These are phyloP conservation scores for Colletotrichum lupini DNA, from an alignment of 2,329 filamentous ascomycete genomes.

Conservation along the genomic window DNA sequence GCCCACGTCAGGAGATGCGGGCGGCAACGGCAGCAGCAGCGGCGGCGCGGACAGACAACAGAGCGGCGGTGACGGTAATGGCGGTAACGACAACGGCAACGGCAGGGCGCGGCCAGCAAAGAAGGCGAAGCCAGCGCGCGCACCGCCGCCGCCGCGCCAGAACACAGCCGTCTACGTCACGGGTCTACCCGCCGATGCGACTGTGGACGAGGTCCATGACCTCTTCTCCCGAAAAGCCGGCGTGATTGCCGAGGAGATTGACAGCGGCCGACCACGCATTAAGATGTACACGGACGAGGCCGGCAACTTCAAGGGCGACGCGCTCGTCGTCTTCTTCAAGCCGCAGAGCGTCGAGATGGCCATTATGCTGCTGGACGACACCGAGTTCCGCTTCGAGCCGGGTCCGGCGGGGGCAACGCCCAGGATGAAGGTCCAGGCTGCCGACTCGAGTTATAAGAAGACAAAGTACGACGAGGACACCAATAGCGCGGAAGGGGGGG, in stretches of 20 bases:
- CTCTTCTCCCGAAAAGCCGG: conserved; percentile 87
- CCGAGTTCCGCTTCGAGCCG: conserved; percentile 77
- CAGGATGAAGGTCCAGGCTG: conserved; percentile 83
- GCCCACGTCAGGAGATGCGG: conserved; percentile 34
- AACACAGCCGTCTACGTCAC: conserved; percentile 96
- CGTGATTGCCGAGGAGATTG: conserved; percentile 93
- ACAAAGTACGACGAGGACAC: conserved; percentile 71
- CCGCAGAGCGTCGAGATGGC: conserved; percentile 91
- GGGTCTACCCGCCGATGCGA: conserved; percentile 83
- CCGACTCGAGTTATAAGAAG: conserved; percentile 93
- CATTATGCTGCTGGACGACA: conserved; percentile 83
- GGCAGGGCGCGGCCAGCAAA: conserved; percentile 51
- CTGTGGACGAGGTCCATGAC: conserved; percentile 82
- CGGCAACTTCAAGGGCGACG: conserved; percentile 93
- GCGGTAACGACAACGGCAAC: conserved; percentile 37
- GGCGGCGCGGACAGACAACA: conserved; percentile 9
- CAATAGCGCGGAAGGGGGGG: conserved; percentile 14
- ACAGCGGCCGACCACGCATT: conserved; percentile 87
- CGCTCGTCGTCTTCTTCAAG: conserved; percentile 93
- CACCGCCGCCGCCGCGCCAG: conserved; percentile 64
- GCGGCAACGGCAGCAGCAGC: neutral
- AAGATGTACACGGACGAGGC: conserved; percentile 89
- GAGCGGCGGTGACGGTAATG: conserved; percentile 52
- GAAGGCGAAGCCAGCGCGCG: conserved; percentile 59
- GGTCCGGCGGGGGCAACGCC: conserved; percentile 61